These are phyloP conservation scores for Corylus heterophylla DNA, from an alignment of 306 rosid species.

Conservation along the genomic window DNA sequence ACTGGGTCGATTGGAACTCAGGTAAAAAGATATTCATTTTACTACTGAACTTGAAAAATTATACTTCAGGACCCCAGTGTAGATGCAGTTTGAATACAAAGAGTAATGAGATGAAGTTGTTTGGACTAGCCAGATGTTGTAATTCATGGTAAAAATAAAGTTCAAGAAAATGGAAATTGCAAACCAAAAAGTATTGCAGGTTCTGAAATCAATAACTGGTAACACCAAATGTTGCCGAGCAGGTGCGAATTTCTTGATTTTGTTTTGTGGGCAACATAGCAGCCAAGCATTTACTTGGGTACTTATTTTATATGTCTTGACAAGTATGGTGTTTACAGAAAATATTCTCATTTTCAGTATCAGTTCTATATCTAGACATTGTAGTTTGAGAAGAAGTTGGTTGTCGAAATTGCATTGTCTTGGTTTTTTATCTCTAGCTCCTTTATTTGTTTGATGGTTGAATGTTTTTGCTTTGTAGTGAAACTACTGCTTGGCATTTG, in stretches of 20 bases:
- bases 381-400: background rate
- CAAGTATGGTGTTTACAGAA: background rate
- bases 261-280: background rate
- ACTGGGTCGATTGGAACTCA: slow-evolving; percentile 99
- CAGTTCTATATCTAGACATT: background rate
- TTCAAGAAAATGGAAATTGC: background rate
- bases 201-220: background rate
- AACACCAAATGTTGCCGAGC: background rate
- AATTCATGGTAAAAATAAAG: background rate
- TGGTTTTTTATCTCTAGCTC: background rate
- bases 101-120: background rate
- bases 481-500: background rate
- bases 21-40: slow-evolving; percentile 38
- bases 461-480: background rate
- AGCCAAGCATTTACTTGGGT: background rate
- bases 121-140: background rate
- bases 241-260: background rate
- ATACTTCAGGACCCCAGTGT: background rate
- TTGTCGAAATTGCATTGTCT: background rate
- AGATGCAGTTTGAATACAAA: background rate
- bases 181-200: background rate
- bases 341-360: background rate
- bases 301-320: background rate
- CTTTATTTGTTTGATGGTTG: background rate
- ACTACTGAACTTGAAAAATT: background rate